These are phyloP conservation scores for Westerdykella aurantiaca DNA, from an alignment of 2,329 filamentous ascomycete genomes.

Conservation along the genomic window DNA sequence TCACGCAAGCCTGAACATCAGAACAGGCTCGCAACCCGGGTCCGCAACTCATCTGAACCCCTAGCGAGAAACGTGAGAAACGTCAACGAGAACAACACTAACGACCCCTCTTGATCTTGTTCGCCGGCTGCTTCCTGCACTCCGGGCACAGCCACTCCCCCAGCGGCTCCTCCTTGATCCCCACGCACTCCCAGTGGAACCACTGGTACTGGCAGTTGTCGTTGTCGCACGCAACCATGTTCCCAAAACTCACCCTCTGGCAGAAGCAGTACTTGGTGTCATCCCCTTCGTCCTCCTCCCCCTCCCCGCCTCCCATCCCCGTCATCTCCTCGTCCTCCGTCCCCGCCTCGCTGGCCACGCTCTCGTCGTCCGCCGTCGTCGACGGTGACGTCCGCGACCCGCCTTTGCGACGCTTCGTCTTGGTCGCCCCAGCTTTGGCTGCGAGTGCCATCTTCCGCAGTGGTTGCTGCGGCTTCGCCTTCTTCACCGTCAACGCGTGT, in stretches of 20 bases:
- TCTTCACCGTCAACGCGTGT: conserved; percentile 47
- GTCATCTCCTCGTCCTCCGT: conserved; percentile 49
- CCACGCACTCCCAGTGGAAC: conserved; percentile 71
- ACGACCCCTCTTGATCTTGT: conserved; percentile 39
- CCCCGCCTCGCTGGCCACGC: conserved; percentile 43
- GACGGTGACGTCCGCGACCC: conserved; percentile 38
- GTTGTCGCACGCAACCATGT: conserved; percentile 88
- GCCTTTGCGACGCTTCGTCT: conserved; percentile 29
- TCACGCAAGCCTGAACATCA: no score
- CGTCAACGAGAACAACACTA: conserved; percentile 10
- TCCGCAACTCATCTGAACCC: no score
- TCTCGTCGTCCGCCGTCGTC: conserved; percentile 48
- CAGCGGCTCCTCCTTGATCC: conserved; percentile 45
- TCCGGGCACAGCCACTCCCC: conserved; percentile 49
- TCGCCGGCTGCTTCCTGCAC: conserved; percentile 34
- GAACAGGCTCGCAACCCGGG: no score
- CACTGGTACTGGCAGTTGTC: conserved; percentile 74
- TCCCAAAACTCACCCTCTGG: conserved; percentile 75
- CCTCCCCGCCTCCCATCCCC: conserved; percentile 36
- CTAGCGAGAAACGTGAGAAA: no score
- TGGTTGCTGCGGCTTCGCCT: conserved; percentile 50
- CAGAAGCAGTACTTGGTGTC: conserved; percentile 75
- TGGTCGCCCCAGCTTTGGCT: conserved; percentile 32
- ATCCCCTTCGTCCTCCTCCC: conserved; percentile 63
- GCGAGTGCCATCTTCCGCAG: conserved; percentile 33